Conservation (phyloP, 371 early-diverging fungal species). For the Phascolomyces articulosus region DNA sequence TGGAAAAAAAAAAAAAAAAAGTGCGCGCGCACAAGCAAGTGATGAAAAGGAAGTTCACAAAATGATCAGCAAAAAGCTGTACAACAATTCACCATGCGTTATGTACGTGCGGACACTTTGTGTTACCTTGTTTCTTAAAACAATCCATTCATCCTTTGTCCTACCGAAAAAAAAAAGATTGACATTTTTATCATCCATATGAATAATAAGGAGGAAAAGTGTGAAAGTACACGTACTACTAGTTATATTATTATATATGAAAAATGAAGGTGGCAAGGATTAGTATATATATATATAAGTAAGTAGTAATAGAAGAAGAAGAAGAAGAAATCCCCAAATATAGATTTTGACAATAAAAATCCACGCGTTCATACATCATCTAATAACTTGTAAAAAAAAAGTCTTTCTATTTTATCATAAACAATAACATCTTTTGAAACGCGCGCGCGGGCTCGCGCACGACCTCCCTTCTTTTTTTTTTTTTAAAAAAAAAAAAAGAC, state of each 20-base stretch:
- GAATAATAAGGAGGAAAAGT: background rate
- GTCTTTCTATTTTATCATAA: background rate
- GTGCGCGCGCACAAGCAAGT: constrained; percentile 6
- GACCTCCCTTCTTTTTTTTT: background rate
- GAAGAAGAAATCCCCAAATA: constrained; percentile 4
- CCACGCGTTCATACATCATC: constrained; percentile 2
- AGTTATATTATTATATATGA: background rate
- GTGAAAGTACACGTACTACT: background rate
- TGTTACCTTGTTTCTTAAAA: no score
- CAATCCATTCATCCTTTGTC: no score
- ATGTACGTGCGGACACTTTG: constrained; percentile 16
- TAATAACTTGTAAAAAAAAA: no score
- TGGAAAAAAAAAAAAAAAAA: background rate
- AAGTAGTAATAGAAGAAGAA: background rate
- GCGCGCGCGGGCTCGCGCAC: constrained; percentile 2
- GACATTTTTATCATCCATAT: no score
- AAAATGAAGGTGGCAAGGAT: constrained; percentile 2
- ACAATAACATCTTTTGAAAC: background rate
- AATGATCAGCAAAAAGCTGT: constrained; percentile 12
- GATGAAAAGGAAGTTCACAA: constrained; percentile 3
- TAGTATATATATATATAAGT: background rate
- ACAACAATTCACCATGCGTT: constrained; percentile 16
- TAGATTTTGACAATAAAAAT: background rate
- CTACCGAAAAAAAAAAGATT: no score
- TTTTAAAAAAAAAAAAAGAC: no score